Evolutionary conservation across 345 rosid genomes (phyloP), one percentile per base, ranked within the genome.

Genomic region (Eucalyptus viminalis): DNA sequence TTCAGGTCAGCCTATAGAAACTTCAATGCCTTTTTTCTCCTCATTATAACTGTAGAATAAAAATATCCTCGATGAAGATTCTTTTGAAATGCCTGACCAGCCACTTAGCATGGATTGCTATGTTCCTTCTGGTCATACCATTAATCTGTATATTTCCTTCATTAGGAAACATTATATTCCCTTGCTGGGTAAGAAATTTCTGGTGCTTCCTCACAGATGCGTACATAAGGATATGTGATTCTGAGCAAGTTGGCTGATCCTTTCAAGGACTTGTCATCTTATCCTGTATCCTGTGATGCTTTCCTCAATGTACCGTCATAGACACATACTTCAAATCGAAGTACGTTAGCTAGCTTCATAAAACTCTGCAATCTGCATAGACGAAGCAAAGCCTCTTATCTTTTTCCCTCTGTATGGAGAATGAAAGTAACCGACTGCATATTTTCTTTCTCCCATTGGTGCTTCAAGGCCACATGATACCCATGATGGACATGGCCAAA

Each of bases 391-490:
- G 72, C 72, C 72, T 29, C 34, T n/a, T 29, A 6, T 62, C 72
- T 62, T 62, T 62, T 62, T 29, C 72, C 34, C 37, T 14, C 72
- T 62, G 4, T 29, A 29, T 62, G 17, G 10, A 62, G 72, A 62
- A 62, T 29, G 72, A 62, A 62, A 62, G 72, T 62, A 62, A 29
- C 16, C 72, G 17, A 13, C 72, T 29, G 34, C 17, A 29, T 29
- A 89, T 92, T 56, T 89, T 93, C 87, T 93, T 94, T 92, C 90
- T 93, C 53, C 95, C 93, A 29, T 90, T 80, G 31, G 89, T 91
- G 9, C 93, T 89, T 17, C 90, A 89, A 56, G 95, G 92, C 47
- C 94, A 92, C 87, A 90, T 89, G 87, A 89, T 92, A 62, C 93
- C 92, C 40, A 88, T 72, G 93, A 80, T 92, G 29, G 90, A 94